Conservation (phyloP, 2,329 filamentous ascomycete species). For the Xylariaceae sp. region DNA sequence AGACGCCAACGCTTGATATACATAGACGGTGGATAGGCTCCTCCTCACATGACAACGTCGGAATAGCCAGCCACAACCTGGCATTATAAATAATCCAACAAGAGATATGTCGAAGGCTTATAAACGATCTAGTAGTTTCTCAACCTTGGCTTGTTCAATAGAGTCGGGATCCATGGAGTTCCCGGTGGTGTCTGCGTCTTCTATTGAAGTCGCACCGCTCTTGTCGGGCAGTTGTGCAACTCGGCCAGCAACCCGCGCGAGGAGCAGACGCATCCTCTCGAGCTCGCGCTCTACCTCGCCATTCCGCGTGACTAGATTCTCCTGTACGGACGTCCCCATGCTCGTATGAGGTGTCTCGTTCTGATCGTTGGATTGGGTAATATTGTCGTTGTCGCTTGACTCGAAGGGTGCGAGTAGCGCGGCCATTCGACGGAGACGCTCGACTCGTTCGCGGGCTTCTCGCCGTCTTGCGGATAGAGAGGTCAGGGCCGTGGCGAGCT, state of each 20-base stretch:
- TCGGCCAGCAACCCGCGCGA: conserved; percentile 64
- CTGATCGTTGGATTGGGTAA: conserved; percentile 43
- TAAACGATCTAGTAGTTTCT: conserved; percentile 48
- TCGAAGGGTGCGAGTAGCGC: conserved; percentile 58
- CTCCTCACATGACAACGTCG: too few species aligned
- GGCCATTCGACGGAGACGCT: conserved; percentile 56
- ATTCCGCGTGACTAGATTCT: conserved; percentile 70
- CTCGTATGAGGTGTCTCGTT: too few species aligned
- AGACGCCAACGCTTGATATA: conserved; percentile 17
- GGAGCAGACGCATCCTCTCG: conserved; percentile 68
- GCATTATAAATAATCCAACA: too few species aligned
- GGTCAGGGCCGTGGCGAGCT: conserved; percentile 56
- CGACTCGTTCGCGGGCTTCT: conserved; percentile 50
- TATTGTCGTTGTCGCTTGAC: conserved; percentile 23
- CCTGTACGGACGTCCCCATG: conserved; percentile 59
- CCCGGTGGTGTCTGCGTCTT: not conserved
- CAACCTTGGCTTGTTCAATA: conserved; percentile 52
- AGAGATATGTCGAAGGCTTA: conserved; percentile 25
- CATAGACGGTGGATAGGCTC: too few species aligned
- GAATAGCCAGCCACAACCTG: too few species aligned
- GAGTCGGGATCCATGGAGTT: conserved; percentile 46
- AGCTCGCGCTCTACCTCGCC: conserved; percentile 71
- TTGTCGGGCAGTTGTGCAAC: conserved; percentile 50
- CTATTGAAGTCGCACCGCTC: not conserved
- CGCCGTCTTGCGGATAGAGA: conserved; percentile 55